phyloP scores from a whole-genome alignment of 2,329 filamentous ascomycete species.

The Penicillium glabrum region DNA sequence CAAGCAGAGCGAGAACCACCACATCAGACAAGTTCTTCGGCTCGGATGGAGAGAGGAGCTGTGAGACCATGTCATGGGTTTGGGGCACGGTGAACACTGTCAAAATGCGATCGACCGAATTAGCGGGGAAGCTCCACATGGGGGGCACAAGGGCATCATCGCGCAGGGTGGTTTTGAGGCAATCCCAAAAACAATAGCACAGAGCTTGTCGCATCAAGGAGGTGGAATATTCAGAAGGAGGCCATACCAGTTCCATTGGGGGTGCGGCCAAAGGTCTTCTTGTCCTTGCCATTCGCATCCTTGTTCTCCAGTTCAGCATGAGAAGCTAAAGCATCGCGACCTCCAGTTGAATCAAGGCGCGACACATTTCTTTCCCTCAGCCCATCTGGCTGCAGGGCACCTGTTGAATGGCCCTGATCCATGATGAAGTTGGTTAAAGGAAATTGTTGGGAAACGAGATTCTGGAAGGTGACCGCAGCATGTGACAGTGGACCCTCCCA shows the following conservation, averaged over 20 bases:
- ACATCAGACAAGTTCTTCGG: conserved; percentile 92
- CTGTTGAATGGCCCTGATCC: conserved; percentile 41
- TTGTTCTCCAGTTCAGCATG: conserved; percentile 42
- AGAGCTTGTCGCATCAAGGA: not conserved
- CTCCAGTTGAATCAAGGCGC: conserved; percentile 45
- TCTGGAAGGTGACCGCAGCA: conserved; percentile 9
- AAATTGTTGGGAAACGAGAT: conserved; percentile 18
- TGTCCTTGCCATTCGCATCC: conserved; percentile 53
- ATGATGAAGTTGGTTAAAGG: conserved; percentile 29
- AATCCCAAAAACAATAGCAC: not conserved
- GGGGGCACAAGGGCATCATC: not conserved
- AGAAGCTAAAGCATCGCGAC: conserved; percentile 44
- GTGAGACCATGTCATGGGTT: conserved; percentile 98
- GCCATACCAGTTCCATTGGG: conserved; percentile 79
- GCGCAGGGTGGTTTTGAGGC: not conserved
- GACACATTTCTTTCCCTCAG: conserved; percentile 50
- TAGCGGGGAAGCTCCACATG: conserved; percentile 15
- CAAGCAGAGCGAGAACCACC: conserved; percentile 75
- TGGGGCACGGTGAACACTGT: conserved; percentile 92
- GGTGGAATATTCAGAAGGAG: conserved; percentile 2
- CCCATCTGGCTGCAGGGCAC: conserved; percentile 38
- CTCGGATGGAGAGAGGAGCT: conserved; percentile 88
- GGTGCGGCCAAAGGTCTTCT: conserved; percentile 87
- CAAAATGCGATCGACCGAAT: conserved; percentile 13
- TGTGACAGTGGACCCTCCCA: conserved; percentile 20